phyloP scores from a whole-genome alignment of 768 basidiomycete species.

The Rhodosporidiobolus odoratus region DNA sequence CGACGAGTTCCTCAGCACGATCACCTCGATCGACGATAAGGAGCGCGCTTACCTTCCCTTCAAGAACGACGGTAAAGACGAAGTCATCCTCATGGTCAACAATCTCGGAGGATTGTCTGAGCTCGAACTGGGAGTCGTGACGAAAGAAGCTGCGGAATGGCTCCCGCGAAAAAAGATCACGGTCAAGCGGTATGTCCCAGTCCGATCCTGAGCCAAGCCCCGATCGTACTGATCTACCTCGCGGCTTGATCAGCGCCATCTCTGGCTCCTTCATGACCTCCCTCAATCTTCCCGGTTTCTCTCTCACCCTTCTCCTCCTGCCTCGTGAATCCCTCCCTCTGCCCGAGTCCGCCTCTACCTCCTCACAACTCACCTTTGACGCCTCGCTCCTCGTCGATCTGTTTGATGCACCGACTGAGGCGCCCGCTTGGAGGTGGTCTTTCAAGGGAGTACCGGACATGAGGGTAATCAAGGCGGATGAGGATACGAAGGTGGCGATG shows the following conservation, averaged over 20 bases:
- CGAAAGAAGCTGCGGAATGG: constrained; percentile 38
- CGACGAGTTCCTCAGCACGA: constrained; percentile 45
- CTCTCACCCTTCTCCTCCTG: constrained; percentile 47
- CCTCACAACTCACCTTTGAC: constrained; percentile 35
- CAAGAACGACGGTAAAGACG: constrained; percentile 43
- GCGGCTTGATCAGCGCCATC: constrained; percentile 29
- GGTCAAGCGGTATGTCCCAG: constrained; percentile 32
- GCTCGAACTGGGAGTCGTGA: constrained; percentile 42
- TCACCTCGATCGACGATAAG: constrained; percentile 46
- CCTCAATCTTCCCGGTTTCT: constrained; percentile 51
- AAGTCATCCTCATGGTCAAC: constrained; percentile 49
- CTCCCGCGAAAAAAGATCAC: constrained; percentile 34
- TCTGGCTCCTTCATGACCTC: constrained; percentile 46
- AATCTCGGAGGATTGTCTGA: constrained; percentile 45
- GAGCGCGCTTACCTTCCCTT: constrained; percentile 49
- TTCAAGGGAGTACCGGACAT: constrained; percentile 32
- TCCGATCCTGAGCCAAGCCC: not conserved
- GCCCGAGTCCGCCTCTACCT: not conserved
- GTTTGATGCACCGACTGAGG: constrained; percentile 44
- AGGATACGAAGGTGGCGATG: constrained; percentile 7
- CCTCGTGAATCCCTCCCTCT: constrained; percentile 40
- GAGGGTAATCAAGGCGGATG: not conserved
- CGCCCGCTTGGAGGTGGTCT: constrained; percentile 41
- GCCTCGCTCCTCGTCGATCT: constrained; percentile 45
- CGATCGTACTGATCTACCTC: not conserved